Base-by-base conservation (phyloP, 768 basidiomycete species). In the Tylopilus sp. region DNA sequence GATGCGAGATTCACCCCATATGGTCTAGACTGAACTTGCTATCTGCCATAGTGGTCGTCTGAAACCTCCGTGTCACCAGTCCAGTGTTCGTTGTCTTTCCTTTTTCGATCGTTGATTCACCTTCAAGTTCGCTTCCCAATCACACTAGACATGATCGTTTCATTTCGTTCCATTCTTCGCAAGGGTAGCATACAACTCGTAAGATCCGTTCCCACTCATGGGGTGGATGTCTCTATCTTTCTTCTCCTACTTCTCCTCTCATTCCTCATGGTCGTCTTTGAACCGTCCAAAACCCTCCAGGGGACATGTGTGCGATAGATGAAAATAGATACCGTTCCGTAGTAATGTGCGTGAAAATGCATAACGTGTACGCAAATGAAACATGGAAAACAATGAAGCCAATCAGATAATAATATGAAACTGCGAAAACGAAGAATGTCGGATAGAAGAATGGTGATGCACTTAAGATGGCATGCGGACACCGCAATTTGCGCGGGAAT, bases 101-200 rank as follows among this genome's bases (percentile, higher is more conserved):
- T 22, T 31, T 38, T 31, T 26, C 20, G 0, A 47, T 23, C 20
- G 15, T 33, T 42, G 33, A 17, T 28, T 26, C 13, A 46, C 13
- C 1, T 36, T 11, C n/a, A n/a, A n/a, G 20, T 42, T 52, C 44
- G 49, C n/a, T 46, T 56, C 45, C 12, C 47, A 38, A 49, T 41
- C 58, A 31, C 31, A 10, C 31, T 41, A 44, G 5, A 31, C 31
- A 38, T 67, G 65, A 54, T 36, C 58, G 44, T 51, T 80, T 76
- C 74, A 69, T 81, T 60, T 76, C 75, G 36, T 67, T 79, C 59
- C 79, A 77, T 50, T 63, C 79, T 42, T 73, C 51, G 52, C 48
- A 61, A 53, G 31, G 40, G 53, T 53, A 56, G 31, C 45, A 59
- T 68, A 68, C 55, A 48, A 48, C 41, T 64, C 58, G 50, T 53